Evolutionary conservation across 805 yeast species (phyloP), one percentile per base, ranked within the genome.

Genomic region (Candida coquimbonensis): DNA sequence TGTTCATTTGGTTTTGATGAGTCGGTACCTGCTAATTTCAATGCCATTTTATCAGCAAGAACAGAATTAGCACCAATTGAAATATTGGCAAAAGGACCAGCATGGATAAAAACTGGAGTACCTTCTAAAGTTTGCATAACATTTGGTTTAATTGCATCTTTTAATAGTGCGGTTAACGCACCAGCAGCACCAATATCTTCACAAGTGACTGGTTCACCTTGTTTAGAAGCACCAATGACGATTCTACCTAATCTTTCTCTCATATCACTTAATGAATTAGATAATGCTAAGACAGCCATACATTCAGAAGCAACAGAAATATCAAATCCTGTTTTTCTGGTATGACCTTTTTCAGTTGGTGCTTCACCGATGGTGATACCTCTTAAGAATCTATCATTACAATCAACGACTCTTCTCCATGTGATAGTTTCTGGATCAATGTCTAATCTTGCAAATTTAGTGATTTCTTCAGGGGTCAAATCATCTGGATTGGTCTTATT

Each of bases 101-200:
- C 97, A 63, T 91, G 98, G 17, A 91, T 96, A 60, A 91, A 81
- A 25, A 91, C 98, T 7, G 98, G 98, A 8, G 97, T 90, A 49
- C 98, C 98, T 69, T 91, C 97, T 50, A 91, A 75, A 42, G 97
- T 87, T 69, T 91, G 98, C 98, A 91, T 91, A 63, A 91, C 68
- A 64, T 87, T 91, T 54, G 98, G 98, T 71, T 90, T 91, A 64
- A 91, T 82, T 24, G 98, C 96, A 63, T 91, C 98, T 70, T 89
- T 91, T 75, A 91, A 73, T 60, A 91, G 74, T 12, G 98, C 97
- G 42, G 97, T 84, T 51, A 91, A 70, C 16, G 98, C 98, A 60
- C 98, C 98, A 26, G 96, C 96, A 66, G 87, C 81, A 33, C 97
- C 96, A 56, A 91, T 74, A 62, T 91, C 98, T 64, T 91, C 97